Conservation (phyloP, 169 alveolate species). For the Perkinsus olseni region DNA sequence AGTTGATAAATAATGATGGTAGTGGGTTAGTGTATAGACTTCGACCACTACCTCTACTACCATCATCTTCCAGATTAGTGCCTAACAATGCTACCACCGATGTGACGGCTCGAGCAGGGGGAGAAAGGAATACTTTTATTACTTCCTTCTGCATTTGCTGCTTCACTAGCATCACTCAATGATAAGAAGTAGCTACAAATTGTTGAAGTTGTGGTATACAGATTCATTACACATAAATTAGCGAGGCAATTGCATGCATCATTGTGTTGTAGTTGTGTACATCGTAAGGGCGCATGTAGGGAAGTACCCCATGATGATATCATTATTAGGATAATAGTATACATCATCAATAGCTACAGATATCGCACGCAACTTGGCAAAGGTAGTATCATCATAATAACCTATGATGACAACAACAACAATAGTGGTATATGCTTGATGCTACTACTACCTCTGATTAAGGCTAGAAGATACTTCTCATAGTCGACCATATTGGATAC, state of each 20-base stretch:
- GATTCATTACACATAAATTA: background rate
- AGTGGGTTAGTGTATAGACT: no score
- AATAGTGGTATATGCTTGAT: background rate
- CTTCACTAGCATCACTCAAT: no score
- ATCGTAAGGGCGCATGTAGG: background rate
- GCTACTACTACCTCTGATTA: background rate
- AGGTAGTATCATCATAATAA: no score
- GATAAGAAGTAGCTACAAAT: no score
- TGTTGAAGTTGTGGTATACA: background rate
- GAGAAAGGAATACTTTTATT: no score
- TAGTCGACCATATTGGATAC: background rate
- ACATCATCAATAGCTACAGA: background rate
- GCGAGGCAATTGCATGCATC: background rate
- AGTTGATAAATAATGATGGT: no score
- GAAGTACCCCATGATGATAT: background rate
- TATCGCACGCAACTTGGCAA: no score
- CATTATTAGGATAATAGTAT: background rate
- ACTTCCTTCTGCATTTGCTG: no score
- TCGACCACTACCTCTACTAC: no score
- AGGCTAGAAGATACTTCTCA: background rate
- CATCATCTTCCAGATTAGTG: no score
- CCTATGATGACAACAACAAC: background rate
- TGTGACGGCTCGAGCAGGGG: no score
- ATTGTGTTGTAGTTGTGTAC: background rate
- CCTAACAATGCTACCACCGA: no score